These are phyloP conservation scores for Hibiscus syriacus DNA, from an alignment of 345 rosid genomes.

Conservation along the genomic window DNA sequence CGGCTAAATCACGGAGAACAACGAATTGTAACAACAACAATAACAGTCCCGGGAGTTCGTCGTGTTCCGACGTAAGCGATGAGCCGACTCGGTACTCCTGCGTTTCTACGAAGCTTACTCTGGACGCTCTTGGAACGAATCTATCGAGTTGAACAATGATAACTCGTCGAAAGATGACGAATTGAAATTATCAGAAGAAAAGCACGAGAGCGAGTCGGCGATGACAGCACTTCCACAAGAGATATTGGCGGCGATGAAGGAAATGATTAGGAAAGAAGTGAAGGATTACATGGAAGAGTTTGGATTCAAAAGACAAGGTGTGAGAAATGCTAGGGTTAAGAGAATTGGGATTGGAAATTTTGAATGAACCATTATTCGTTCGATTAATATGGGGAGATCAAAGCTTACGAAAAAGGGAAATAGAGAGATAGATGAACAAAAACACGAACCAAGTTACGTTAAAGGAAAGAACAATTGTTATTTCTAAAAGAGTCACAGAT, in stretches of 20 bases:
- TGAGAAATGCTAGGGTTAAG: not conserved
- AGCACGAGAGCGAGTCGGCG: not conserved
- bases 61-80: conserved; percentile 34
- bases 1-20: conserved; percentile 13
- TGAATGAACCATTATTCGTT: not conserved
- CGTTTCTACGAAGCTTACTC: conserved; percentile 32
- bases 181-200: not conserved
- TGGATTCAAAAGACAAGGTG: not conserved
- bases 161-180: not conserved
- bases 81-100: not conserved
- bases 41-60: conserved; percentile 10
- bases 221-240: conserved; percentile 28
- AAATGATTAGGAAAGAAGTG: conserved; percentile 47
- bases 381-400: too few species aligned
- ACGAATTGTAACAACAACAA: not conserved
- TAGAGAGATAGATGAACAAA: too few species aligned
- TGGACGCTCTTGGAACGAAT: conserved; percentile 31
- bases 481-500: too few species aligned
- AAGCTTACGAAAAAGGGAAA: too few species aligned
- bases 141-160: conserved; percentile 9
- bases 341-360: not conserved
- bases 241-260: conserved; percentile 34
- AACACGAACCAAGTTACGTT: too few species aligned
- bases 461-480: too few species aligned
- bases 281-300: conserved; percentile 34